Evolutionary conservation across 164 flowering plant genomes (phyloP).

Genomic region (grape (Vitis vinifera)): DNA sequence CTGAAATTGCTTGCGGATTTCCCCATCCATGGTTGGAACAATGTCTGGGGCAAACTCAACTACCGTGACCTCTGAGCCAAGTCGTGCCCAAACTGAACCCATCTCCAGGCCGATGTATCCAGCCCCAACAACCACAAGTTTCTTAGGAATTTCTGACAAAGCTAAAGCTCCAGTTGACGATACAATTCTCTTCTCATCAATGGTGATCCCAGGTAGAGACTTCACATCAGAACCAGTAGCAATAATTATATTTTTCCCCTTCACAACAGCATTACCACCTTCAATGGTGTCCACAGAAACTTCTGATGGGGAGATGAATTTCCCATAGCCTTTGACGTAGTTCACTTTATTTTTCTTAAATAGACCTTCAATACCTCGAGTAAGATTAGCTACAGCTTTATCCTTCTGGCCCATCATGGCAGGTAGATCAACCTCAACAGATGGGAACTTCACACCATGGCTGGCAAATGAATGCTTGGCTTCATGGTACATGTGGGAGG

Average conservation of each 20-base stretch:
- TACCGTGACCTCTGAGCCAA: conserved; percentile 87
- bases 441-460: conserved; percentile 80
- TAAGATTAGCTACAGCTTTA: conserved; percentile 74
- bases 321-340: conserved; percentile 90
- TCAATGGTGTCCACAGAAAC: conserved; percentile 78
- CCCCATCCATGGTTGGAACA: conserved; percentile 86
- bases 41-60: conserved; percentile 88
- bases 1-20: conserved; percentile 77
- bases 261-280: conserved; percentile 69
- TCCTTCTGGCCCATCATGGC: conserved; percentile 94
- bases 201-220: conserved; percentile 79
- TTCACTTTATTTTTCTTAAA: conserved; percentile 93
- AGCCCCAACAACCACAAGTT: conserved; percentile 84
- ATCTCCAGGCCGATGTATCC: conserved; percentile 94
- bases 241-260: conserved; percentile 81
- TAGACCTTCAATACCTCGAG: conserved; percentile 86
- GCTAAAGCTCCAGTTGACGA: conserved; percentile 93
- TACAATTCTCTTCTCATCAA: conserved; percentile 86
- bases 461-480: conserved; percentile 74
- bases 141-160: conserved; percentile 76
- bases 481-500: conserved; percentile 96
- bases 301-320: conserved; percentile 78
- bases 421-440: conserved; percentile 83
- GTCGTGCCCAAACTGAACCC: conserved; percentile 92
- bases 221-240: conserved; percentile 96